Percentiles rank a stretch among this genome's conserved stretches.
These are phyloP conservation scores for Trichosanthes cucumerina DNA, from an alignment of 306 rosid species.

Conservation along the genomic window DNA sequence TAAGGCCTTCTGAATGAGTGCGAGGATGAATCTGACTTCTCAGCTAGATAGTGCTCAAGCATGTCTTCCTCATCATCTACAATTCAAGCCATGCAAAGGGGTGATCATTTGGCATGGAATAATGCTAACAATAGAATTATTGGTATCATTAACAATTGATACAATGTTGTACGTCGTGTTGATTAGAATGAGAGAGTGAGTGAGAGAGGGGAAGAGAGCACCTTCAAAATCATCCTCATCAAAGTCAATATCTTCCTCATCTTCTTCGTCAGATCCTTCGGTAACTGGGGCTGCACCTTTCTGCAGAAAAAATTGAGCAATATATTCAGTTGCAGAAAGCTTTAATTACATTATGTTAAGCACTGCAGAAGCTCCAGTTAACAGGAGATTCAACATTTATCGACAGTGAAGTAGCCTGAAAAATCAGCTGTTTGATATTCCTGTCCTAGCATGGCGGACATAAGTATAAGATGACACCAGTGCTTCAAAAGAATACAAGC, in stretches of 20 bases:
- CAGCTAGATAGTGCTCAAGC: conserved; percentile 97
- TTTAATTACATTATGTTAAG: background rate
- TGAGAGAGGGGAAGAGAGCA: background rate
- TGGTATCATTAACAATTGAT: background rate
- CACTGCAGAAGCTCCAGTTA: background rate
- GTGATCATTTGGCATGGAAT: background rate
- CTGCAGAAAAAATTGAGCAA: conserved; percentile 21
- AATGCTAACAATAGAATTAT: background rate
- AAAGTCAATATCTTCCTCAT: conserved; percentile 70
- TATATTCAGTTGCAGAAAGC: background rate
- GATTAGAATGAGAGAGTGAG: background rate
- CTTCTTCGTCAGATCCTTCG: conserved; percentile 72
- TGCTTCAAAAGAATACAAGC: background rate
- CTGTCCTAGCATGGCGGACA: background rate
- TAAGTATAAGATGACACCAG: background rate
- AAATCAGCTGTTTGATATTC: background rate
- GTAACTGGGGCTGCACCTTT: conserved; percentile 48
- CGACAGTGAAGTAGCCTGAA: background rate
- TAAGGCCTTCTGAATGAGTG: conserved; percentile 48
- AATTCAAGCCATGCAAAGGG: background rate
- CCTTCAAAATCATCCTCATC: conserved; percentile 96
- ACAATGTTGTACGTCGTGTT: background rate
- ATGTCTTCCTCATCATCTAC: conserved; percentile 96
- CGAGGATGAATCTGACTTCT: conserved; percentile 61
- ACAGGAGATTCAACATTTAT: background rate